Evolutionary conservation across 345 rosid species (phyloP), one percentile per base, ranked within the genome.

Genomic region (Erysimum cheiranthoides): DNA sequence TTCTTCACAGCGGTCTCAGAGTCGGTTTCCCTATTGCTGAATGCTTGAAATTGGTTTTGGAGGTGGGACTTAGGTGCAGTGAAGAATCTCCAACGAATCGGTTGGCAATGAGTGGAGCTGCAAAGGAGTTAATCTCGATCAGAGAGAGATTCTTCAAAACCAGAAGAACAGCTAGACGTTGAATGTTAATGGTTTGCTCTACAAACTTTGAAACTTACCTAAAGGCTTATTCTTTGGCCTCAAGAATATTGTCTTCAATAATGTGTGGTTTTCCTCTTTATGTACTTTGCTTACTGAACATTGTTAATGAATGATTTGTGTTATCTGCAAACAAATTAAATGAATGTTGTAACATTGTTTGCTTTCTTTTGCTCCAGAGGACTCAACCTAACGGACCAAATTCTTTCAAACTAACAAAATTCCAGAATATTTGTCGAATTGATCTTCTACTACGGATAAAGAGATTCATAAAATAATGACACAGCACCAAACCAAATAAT

Each of bases 61-160:
- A 50, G 28, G 53, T 71, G 45, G 81, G 81, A 75, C 65, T 73
- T 32, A 52, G 46, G 27, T 80, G 84, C 50, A 66, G 80, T 9
- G 45, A 58, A 43, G 81, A 75, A 70, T 66, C 62, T 35, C 64
- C 77, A 0, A 25, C 5, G 27, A 31, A 73, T 10, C 42, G 80
- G 27, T 40, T 66, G 60, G 25, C 25, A 21, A 21, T 21, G 25
- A 21, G 25, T 21, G 25, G 25, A 21, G 25, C 25, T 21, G 25
- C 25, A 21, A 21, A 21, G 25, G 25, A 21, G 25, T 21, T 21
- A 21, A 21, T 21, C 25, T 21, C 25, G 25, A 21, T 21, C 25
- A 21, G 25, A 21, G 25, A 21, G 25, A 21, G 1, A 1, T 21
- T 21, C 25, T 21, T 21, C 25, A 21, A 21, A 21, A 1, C 25